Percentiles rank a stretch among this genome's conserved stretches.
Conservation (phyloP, 2,329 filamentous ascomycete species). For the Calonectria hongkongensis region DNA sequence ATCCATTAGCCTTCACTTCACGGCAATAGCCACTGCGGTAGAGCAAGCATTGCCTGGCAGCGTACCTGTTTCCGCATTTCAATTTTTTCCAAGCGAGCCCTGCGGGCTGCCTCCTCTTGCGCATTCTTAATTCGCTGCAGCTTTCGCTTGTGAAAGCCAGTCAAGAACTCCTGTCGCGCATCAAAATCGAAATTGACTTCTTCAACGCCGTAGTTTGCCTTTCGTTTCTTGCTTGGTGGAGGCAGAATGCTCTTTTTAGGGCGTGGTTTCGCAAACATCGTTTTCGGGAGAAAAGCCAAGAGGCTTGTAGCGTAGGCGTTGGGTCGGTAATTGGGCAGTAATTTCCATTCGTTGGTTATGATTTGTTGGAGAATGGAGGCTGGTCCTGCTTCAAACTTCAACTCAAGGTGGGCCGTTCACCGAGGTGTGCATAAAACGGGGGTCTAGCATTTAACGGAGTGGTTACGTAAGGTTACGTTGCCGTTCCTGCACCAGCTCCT, state of each 20-base stretch:
- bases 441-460: constrained; percentile 43
- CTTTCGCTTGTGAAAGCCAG: constrained; percentile 98
- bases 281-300: constrained; percentile 17
- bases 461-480: constrained; percentile 55
- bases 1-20: constrained; percentile 35
- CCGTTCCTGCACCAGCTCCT: constrained; percentile 51
- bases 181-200: constrained; percentile 90
- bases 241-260: constrained; percentile 75
- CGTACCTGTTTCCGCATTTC: constrained; percentile 83
- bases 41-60: constrained; percentile 41
- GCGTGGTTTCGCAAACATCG: constrained; percentile 74
- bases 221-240: constrained; percentile 80
- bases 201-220: constrained; percentile 76
- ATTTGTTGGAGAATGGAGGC: constrained; percentile 22
- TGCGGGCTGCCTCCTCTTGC: constrained; percentile 86
- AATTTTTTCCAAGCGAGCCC: constrained; percentile 85
- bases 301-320: not conserved
- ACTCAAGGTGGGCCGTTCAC: constrained; percentile 42
- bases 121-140: constrained; percentile 88
- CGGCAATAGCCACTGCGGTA: not conserved
- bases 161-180: constrained; percentile 90
- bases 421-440: constrained; percentile 54
- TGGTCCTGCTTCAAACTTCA: constrained; percentile 52
- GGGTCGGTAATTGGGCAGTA: not conserved
- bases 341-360: constrained; percentile 14